Evolutionary conservation across 163 green algal genomes (phyloP), one percentile per base, ranked within the genome.

Genomic region (Prototheca wickerhamii): DNA sequence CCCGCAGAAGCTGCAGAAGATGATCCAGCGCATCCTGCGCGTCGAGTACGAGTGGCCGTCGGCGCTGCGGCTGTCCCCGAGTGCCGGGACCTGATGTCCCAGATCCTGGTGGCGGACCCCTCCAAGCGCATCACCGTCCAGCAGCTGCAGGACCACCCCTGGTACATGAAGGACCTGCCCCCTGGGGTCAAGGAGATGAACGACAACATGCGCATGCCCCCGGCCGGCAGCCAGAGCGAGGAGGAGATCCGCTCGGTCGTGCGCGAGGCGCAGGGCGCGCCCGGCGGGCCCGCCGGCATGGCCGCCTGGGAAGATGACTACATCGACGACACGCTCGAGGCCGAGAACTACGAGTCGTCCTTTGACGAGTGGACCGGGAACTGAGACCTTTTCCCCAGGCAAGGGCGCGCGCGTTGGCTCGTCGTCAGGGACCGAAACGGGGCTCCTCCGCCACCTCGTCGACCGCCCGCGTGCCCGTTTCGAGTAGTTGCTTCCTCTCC

Each of bases 1-100:
- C 80, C 88, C 88, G 63, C 82, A 97, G 70, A 97, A 95, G 75
- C 90, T 99, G 61, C 85, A 95, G 72, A 90, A 81, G 35, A 91
- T 92, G 64, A 10, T 76, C 68, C 82, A 93, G 83, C 78, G 89
- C 63, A 96, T 95, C 73, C 69, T 96, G 61, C 76, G 89, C 34
- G 85, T 96, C 44, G 89, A 95, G 60, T 96, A 95, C 66, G 73
- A 86, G 46, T 85, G 93, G 51, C 90, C 89, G 17, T 65, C 81
- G 17, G 76, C 89, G 63, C 77, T 95, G 34, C 82, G 82, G 69
- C 69, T 87, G 12, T 90, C 77, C 3, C 70, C 1, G 85, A 93
- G 59, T 89, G 85, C 67, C 76, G 83, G 42, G 77, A 86, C 58
- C 59, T 87, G 12, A 55, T 87, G 63, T 42, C 60, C 35, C 51